phyloP scores from a whole-genome alignment of 805 yeast genomes.

The Candida khao-thaluensis region DNA sequence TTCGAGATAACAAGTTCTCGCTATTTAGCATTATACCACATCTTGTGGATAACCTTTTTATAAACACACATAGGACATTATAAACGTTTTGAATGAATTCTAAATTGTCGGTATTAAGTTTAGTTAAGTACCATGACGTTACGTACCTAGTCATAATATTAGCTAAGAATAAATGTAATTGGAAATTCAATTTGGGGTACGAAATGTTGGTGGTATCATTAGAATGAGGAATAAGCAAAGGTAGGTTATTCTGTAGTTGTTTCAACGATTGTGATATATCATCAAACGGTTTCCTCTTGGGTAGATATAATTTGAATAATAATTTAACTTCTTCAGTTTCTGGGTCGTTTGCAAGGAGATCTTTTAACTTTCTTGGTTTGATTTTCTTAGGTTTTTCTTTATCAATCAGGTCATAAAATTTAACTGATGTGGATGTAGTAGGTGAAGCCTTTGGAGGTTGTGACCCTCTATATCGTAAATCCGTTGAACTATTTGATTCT shows the following conservation, averaged over 20 bases:
- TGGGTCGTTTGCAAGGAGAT: constrained; percentile 7
- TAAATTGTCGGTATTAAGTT: constrained; percentile 32
- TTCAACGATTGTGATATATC: constrained; percentile 25
- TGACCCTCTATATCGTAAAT: constrained; percentile 10
- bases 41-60: constrained; percentile 17
- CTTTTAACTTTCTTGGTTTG: constrained; percentile 10
- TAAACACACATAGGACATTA: constrained; percentile 22
- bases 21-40: constrained; percentile 8
- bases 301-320: constrained; percentile 34
- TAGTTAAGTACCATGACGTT: constrained; percentile 25
- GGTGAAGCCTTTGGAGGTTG: constrained; percentile 16
- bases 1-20: constrained; percentile 18
- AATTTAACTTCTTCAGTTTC: constrained; percentile 29
- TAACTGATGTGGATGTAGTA: constrained; percentile 17
- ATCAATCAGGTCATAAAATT: constrained; percentile 13
- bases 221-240: constrained; percentile 24
- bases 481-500: constrained; percentile 6
- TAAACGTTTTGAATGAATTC: constrained; percentile 30
- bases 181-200: constrained; percentile 27
- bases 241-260: constrained; percentile 27
- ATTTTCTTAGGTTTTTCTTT: constrained; percentile 10
- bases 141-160: constrained; percentile 25
- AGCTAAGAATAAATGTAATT: constrained; percentile 38
- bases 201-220: constrained; percentile 15
- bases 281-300: constrained; percentile 21